Conservation (phyloP, 306 rosid genomes). For the Pterocarpus santalinus region DNA sequence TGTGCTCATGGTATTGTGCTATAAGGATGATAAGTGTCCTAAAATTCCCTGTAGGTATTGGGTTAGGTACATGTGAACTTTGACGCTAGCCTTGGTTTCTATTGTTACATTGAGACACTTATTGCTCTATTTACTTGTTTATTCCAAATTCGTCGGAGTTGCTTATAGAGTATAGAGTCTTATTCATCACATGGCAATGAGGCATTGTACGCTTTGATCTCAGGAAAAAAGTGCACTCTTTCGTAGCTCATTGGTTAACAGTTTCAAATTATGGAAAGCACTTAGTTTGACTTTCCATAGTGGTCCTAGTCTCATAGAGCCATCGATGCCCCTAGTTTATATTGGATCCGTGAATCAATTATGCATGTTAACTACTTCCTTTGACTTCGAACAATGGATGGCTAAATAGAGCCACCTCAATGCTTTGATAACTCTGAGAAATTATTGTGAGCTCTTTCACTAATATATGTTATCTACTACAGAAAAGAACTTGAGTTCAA, state of each 20-base stretch:
- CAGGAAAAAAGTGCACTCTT: background rate
- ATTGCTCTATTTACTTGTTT: conserved; percentile 30
- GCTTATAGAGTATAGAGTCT: conserved; percentile 5
- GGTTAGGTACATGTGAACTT: conserved; percentile 53
- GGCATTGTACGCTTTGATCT: conserved; percentile 9
- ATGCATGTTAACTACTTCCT: conserved; percentile 28
- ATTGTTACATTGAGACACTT: background rate
- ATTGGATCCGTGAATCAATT: conserved; percentile 24
- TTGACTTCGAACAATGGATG: conserved; percentile 41
- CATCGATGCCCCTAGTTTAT: conserved; percentile 11
- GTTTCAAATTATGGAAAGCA: conserved; percentile 36
- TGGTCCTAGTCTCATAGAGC: conserved; percentile 40
- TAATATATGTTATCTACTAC: background rate
- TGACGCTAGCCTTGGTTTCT: background rate
- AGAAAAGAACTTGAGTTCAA: background rate
- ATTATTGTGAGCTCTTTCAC: conserved; percentile 23
- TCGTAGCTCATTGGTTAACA: conserved; percentile 29
- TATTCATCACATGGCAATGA: conserved; percentile 29
- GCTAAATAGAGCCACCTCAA: conserved; percentile 33
- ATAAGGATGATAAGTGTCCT: background rate
- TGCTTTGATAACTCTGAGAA: background rate
- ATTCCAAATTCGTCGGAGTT: conserved; percentile 44
- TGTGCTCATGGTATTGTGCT: too few relatives aligned
- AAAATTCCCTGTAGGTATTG: conserved; percentile 24
- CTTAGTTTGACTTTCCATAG: conserved; percentile 35